A percentile compares a stretch with the other conserved stretches of the same genome.
Evolutionary conservation across 352 stramenopile species (phyloP).

Genomic region (Phytophthora lateralis): DNA sequence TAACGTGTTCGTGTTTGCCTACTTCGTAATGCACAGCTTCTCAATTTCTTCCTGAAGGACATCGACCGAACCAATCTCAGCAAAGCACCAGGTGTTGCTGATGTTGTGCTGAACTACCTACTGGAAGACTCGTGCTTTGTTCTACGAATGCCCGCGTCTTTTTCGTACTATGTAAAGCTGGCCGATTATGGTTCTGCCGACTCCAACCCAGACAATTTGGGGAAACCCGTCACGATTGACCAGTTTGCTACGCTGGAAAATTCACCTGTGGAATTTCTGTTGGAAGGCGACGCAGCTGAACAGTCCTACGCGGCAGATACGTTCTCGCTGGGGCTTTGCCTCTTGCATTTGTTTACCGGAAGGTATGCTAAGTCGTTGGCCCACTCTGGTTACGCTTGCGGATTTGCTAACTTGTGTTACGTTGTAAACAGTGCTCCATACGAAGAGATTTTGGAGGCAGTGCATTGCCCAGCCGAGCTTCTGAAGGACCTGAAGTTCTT

Average conservation of each 20-base stretch:
- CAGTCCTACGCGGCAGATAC: conserved; percentile 95
- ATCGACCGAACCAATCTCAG: conserved; percentile 44
- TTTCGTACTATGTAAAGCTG: conserved; percentile 94
- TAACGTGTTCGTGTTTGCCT: conserved; percentile 1
- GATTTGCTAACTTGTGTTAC: conserved; percentile 2
- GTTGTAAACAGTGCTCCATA: conserved; percentile 88
- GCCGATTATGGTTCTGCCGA: conserved; percentile 98
- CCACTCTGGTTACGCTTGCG: neutral
- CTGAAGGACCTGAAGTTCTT: conserved; percentile 83
- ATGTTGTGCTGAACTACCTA: conserved; percentile 60
- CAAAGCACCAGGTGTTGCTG: conserved; percentile 42
- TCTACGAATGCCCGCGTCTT: conserved; percentile 58
- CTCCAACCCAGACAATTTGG: conserved; percentile 86
- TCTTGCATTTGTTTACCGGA: conserved; percentile 97
- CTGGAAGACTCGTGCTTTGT: conserved; percentile 65
- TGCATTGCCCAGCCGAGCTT: conserved; percentile 90
- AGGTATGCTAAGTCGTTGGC: conserved; percentile 39
- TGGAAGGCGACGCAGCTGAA: conserved; percentile 90
- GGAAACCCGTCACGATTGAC: conserved; percentile 91
- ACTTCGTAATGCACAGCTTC: conserved; percentile 59
- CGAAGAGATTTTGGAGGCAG: conserved; percentile 96
- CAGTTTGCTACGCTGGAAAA: conserved; percentile 99
- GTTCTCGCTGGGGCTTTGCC: conserved; percentile 95
- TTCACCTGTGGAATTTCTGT: conserved; percentile 95
- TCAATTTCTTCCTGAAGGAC: conserved; percentile 98